Evolutionary conservation across 768 basidiomycete genomes (phyloP), one percentile per base, ranked within the genome.

Genomic region (Clitopilus passeckerianus): DNA sequence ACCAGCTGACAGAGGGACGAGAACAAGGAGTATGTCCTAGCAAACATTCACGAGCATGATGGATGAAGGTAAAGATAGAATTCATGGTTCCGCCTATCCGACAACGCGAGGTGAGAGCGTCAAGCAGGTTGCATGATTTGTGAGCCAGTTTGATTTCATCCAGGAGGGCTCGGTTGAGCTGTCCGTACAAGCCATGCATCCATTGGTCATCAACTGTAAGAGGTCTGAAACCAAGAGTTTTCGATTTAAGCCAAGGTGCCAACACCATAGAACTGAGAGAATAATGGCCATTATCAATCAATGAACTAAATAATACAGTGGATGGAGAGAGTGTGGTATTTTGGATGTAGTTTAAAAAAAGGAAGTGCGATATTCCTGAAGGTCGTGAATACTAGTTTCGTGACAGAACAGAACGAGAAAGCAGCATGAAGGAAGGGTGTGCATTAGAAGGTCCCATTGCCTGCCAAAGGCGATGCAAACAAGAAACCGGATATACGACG

Each of bases 241-340:
- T 41, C 10, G 12, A n/a, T 14, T 41, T 12, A 14, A 9, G 14
- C 12, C 5, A n/a, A 41, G 10, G 3, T 41, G 37, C 37, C 14
- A 41, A 41, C 37, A 14, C 37, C n/a, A 12, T 41, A 14, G 3
- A 18, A n/a, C 16, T 20, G 15, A 18, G 22, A 18, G 57, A 62
- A 41, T 55, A 57, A 61, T 65, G 60, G 65, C 64, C 63, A 71
- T 70, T 72, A 70, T 60, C 59, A 61, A 65, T 59, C 60, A 61
- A 65, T 59, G 65, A 64, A 62, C 66, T 72, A 71, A 62, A 68
- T 69, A 71, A 67, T 72, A 74, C 72, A 74, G 58, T 63, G 63
- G 52, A 41, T 18, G 46, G 46, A 50, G 46, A 50, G 46, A 50
- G 46, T 50, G 46, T 50, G 46, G 46, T 50, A 50, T 50, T 50